Percentiles rank a stretch among this genome's conserved stretches.
phyloP scores from a whole-genome alignment of 306 rosid genomes.

The Mucuna pruriens region DNA sequence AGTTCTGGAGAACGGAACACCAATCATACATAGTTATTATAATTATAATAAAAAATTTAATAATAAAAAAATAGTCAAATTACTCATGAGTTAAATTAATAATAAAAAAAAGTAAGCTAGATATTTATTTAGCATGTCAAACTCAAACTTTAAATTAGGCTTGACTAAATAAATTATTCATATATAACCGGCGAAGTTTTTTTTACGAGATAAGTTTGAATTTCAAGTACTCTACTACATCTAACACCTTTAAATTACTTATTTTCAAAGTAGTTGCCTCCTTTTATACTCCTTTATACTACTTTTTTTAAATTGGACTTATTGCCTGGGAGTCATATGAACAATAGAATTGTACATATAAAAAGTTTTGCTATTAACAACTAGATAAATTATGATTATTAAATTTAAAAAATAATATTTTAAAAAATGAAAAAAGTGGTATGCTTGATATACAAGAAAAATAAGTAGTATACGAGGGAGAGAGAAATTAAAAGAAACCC shows the following conservation, averaged over 20 bases:
- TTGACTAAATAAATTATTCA: not conserved
- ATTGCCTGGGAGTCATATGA: not conserved
- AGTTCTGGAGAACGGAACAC: too few relatives aligned
- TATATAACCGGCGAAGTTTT: not conserved
- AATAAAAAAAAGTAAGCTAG: not conserved
- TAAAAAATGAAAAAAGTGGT: not conserved
- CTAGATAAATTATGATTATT: not conserved
- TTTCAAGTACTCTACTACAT: not conserved
- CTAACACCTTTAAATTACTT: not conserved
- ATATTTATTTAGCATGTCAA: not conserved
- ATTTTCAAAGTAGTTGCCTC: not conserved
- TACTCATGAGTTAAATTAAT: not conserved
- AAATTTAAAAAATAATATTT: not conserved
- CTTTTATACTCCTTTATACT: too few relatives aligned
- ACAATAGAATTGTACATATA: not conserved
- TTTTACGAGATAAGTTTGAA: not conserved
- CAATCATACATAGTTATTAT: too few relatives aligned
- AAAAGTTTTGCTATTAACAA: not conserved
- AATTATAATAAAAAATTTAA: not conserved
- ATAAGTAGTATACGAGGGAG: too few relatives aligned
- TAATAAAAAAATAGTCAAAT: not conserved
- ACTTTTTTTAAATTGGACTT: too few relatives aligned
- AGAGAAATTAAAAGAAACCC: too few relatives aligned
- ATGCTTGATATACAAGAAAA: not conserved
- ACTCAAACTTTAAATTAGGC: not conserved